Conservation (phyloP, 2,329 filamentous ascomycete genomes). For the Chalaropsis thielavioides region DNA sequence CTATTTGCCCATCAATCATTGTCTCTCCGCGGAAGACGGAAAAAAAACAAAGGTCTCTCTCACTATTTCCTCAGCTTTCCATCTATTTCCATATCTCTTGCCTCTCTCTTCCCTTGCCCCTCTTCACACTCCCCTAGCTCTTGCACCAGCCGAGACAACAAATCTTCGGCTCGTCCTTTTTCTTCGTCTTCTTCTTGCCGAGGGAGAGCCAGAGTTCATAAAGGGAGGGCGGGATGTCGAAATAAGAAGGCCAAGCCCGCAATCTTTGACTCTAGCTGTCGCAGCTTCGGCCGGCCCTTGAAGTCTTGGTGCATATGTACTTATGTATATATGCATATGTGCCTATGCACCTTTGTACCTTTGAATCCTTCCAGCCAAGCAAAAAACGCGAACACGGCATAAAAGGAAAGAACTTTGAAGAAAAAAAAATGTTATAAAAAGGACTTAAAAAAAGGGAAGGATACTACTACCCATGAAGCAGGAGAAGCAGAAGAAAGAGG, state of each 20-base stretch:
- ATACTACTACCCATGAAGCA: neutral
- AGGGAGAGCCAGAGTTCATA: neutral
- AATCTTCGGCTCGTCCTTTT: constrained; percentile 1
- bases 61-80: neutral
- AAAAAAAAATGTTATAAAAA: neutral
- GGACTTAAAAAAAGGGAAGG: neutral
- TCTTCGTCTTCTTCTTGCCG: neutral
- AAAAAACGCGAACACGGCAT: neutral
- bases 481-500: neutral
- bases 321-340: neutral
- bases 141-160: neutral
- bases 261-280: neutral
- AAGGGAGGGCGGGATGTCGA: neutral
- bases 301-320: too few species aligned
- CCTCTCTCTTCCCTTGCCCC: neutral
- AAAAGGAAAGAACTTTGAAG: neutral
- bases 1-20: too few species aligned
- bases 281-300: neutral
- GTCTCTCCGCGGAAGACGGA: too few species aligned
- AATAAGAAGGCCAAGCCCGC: neutral
- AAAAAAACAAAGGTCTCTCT: neutral
- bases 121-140: neutral
- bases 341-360: neutral
- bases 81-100: neutral
- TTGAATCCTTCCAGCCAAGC: neutral